These are phyloP conservation scores for Verruconis gallopava DNA, from an alignment of 2,329 filamentous ascomycete genomes.

Conservation along the genomic window DNA sequence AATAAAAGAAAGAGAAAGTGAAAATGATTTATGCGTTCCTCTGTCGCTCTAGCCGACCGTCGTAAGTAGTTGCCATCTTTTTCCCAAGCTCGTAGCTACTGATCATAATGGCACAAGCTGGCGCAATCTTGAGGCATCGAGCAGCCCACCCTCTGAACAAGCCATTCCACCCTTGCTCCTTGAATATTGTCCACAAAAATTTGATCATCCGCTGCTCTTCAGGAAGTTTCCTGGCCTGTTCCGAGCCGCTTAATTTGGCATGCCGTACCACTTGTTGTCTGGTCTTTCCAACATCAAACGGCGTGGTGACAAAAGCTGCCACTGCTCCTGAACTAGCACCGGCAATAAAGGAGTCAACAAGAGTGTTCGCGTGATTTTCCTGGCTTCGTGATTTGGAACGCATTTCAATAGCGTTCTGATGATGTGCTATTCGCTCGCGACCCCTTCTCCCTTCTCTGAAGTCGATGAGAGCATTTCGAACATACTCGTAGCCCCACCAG, in stretches of 20 bases:
- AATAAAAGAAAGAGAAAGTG: too few species aligned
- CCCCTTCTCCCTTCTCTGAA: constrained; percentile 33
- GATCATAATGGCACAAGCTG: constrained; percentile 98
- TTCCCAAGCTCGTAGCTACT: constrained; percentile 96
- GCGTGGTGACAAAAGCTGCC: constrained; percentile 79
- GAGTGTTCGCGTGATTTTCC: constrained; percentile 63
- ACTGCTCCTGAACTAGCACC: constrained; percentile 73
- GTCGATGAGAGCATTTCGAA: constrained; percentile 59
- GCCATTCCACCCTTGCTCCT: constrained; percentile 65
- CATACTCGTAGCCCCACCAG: constrained; percentile 93
- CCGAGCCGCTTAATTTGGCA: constrained; percentile 24
- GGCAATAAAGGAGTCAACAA: constrained; percentile 78
- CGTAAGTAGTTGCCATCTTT: constrained; percentile 65
- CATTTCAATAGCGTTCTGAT: constrained; percentile 19
- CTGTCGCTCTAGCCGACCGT: constrained; percentile 38
- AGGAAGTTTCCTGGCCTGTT: constrained; percentile 39
- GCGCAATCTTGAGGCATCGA: constrained; percentile 83
- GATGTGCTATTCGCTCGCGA: constrained; percentile 15
- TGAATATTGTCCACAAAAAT: constrained; percentile 84
- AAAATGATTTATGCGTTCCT: too few species aligned
- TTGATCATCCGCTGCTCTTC: constrained; percentile 68
- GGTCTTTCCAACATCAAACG: constrained; percentile 96
- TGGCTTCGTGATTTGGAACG: constrained; percentile 40
- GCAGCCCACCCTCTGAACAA: constrained; percentile 89
- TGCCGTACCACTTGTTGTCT: constrained; percentile 74